These are phyloP conservation scores for Cryptococcus sp. DNA, from an alignment of 1,284 basidiomycete species.

Conservation along the genomic window DNA sequence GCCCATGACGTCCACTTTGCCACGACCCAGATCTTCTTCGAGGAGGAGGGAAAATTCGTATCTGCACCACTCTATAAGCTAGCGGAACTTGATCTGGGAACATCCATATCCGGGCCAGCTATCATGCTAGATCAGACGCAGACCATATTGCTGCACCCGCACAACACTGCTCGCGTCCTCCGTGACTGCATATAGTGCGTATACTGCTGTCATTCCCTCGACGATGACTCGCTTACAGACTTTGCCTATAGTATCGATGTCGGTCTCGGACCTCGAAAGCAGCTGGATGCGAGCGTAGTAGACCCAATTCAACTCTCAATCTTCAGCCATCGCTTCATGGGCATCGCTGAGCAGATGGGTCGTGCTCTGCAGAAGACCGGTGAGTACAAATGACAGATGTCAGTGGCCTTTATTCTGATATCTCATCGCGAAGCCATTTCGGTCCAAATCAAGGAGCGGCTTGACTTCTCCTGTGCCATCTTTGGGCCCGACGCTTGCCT, in stretches of 20 bases:
- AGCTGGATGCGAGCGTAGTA: not conserved
- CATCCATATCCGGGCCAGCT: constrained; percentile 37
- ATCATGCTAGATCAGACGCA: constrained; percentile 42
- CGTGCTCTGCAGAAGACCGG: constrained; percentile 19
- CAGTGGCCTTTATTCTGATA: constrained; percentile 29
- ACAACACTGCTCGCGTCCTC: not conserved
- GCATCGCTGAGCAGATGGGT: constrained; percentile 52
- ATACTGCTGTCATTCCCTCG: too few species aligned
- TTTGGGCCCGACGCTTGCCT: constrained; percentile 54
- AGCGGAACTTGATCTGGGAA: constrained; percentile 24
- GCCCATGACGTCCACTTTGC: not conserved
- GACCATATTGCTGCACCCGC: constrained; percentile 35
- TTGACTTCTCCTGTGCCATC: constrained; percentile 53
- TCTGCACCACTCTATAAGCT: constrained; percentile 43
- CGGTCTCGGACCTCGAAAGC: not conserved
- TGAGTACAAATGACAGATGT: constrained; percentile 14
- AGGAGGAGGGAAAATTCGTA: constrained; percentile 29
- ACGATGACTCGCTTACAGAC: too few species aligned
- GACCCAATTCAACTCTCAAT: constrained; percentile 25
- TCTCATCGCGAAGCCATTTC: constrained; percentile 47
- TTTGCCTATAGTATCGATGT: not conserved
- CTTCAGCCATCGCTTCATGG: constrained; percentile 57
- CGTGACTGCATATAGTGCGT: not conserved
- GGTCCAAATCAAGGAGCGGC: constrained; percentile 46
- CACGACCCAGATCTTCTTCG: constrained; percentile 35